Conservation (phyloP, 768 basidiomycete genomes). For the Amanita brunnescens region DNA sequence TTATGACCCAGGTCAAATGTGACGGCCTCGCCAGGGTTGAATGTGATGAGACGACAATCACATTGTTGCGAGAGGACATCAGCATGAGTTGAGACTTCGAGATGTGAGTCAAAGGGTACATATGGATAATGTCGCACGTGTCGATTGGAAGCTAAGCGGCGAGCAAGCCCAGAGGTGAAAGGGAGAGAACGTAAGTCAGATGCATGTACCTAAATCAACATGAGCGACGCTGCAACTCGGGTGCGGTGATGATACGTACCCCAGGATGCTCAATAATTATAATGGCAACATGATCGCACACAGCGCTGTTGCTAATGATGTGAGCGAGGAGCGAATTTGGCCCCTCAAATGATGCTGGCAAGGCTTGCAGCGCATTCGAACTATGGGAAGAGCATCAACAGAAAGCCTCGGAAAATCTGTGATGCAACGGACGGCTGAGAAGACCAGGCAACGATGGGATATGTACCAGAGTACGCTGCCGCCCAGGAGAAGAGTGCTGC, state of each 20-base stretch:
- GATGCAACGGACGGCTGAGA: constrained; percentile 41
- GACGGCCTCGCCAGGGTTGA: constrained; percentile 29
- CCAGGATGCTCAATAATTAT: constrained; percentile 66
- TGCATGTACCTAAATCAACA: constrained; percentile 49
- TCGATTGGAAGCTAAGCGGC: constrained; percentile 37
- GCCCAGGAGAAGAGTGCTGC: constrained; percentile 37
- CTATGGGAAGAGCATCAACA: constrained; percentile 21
- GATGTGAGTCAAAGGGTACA: constrained; percentile 25
- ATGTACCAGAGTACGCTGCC: constrained; percentile 52
- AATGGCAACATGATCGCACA: constrained; percentile 60
- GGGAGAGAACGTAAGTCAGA: constrained; percentile 64
- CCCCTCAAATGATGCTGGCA: constrained; percentile 27
- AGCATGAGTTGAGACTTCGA: constrained; percentile 28
- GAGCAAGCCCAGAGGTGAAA: constrained; percentile 39
- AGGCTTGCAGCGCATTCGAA: constrained; percentile 35
- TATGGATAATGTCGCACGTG: constrained; percentile 59
- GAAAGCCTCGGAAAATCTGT: background rate
- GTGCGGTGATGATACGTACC: constrained; percentile 29
- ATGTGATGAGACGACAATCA: constrained; percentile 37
- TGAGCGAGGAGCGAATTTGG: constrained; percentile 32
- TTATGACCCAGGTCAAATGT: constrained; percentile 31
- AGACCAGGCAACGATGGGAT: constrained; percentile 66
- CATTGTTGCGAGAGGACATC: constrained; percentile 43
- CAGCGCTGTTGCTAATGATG: constrained; percentile 33
- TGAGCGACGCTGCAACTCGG: background rate